Percentiles rank a stretch among this genome's conserved stretches.
phyloP scores from a whole-genome alignment of 345 rosid genomes.

The Bruguiera parviflora region DNA sequence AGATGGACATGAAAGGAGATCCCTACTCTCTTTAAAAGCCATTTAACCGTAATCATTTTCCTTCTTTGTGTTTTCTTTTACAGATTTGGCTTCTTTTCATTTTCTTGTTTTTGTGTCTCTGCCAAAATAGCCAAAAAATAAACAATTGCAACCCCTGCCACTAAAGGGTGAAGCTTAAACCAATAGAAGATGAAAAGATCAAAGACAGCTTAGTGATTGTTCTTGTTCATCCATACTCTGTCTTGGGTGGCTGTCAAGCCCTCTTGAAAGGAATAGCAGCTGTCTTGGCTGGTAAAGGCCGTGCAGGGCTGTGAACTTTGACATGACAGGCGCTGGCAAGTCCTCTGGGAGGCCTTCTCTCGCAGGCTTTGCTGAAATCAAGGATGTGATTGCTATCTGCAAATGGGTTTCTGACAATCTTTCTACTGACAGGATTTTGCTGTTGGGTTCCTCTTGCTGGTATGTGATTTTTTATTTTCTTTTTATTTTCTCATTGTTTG shows the following conservation, averaged over 20 bases:
- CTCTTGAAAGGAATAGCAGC: conserved; percentile 20
- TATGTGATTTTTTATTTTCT: background rate
- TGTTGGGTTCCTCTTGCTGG: conserved; percentile 21
- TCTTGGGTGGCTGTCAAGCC: conserved; percentile 21
- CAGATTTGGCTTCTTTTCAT: no score
- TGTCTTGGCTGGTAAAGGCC: conserved; percentile 13
- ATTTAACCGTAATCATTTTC: no score
- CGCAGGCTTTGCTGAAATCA: conserved; percentile 18
- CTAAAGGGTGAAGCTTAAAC: conserved; percentile 9
- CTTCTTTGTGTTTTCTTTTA: no score
- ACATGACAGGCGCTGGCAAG: conserved; percentile 27
- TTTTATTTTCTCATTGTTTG: background rate
- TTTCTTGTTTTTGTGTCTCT: no score
- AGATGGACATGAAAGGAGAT: no score
- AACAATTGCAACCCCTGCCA: no score
- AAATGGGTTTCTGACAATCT: conserved; percentile 17
- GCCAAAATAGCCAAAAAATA: no score
- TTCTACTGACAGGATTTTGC: background rate
- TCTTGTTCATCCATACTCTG: conserved; percentile 24
- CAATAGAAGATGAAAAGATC: conserved; percentile 19
- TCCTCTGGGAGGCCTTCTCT: conserved; percentile 20
- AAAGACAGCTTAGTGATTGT: conserved; percentile 1
- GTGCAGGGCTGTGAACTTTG: conserved; percentile 21
- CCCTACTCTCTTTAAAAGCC: no score
- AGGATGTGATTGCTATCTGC: conserved; percentile 21